Percentiles rank a stretch among this genome's conserved stretches.
phyloP scores from a whole-genome alignment of 2,329 filamentous ascomycete genomes.

The Arthrobotrys pseudoclavata region DNA sequence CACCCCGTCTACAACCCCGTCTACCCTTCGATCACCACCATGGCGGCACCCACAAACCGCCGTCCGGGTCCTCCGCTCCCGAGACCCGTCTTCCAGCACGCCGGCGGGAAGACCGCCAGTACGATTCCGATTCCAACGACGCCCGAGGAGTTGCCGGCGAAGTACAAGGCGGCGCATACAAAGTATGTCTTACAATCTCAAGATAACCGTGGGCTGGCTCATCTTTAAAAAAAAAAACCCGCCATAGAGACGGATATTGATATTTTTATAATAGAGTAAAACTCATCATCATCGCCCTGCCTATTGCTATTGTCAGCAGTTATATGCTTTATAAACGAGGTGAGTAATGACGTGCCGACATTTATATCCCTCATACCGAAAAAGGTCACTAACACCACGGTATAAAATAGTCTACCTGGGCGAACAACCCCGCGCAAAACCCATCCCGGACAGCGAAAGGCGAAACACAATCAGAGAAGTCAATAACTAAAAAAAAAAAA shows the following conservation, averaged over 20 bases:
- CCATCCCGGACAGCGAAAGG: conserved; percentile 20
- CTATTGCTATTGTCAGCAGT: conserved; percentile 62
- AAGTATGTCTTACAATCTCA: conserved; percentile 37
- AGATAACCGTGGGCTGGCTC: too few relatives aligned
- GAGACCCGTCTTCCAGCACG: neutral
- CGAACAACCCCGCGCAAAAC: conserved; percentile 51
- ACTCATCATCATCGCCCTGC: conserved; percentile 62
- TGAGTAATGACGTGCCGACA: conserved; percentile 28
- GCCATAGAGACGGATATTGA: too few relatives aligned
- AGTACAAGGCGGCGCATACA: conserved; percentile 61
- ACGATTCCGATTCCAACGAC: conserved; percentile 56
- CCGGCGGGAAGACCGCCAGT: conserved; percentile 7
- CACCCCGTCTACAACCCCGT: conserved; percentile 23
- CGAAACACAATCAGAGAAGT: neutral
- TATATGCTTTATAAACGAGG: conserved; percentile 62
- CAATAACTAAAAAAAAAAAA: conserved; percentile 5
- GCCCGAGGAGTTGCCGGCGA: conserved; percentile 59
- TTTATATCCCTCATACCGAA: conserved; percentile 11
- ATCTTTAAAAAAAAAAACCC: too few relatives aligned
- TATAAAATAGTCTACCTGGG: conserved; percentile 59
- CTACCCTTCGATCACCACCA: conserved; percentile 9
- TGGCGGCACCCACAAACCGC: conserved; percentile 26
- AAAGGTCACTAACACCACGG: neutral
- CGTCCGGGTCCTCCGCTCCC: conserved; percentile 16
- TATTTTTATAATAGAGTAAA: conserved; percentile 49